Base-by-base conservation (phyloP, 257 asterid species). In the Jacaranda copaia region DNA sequence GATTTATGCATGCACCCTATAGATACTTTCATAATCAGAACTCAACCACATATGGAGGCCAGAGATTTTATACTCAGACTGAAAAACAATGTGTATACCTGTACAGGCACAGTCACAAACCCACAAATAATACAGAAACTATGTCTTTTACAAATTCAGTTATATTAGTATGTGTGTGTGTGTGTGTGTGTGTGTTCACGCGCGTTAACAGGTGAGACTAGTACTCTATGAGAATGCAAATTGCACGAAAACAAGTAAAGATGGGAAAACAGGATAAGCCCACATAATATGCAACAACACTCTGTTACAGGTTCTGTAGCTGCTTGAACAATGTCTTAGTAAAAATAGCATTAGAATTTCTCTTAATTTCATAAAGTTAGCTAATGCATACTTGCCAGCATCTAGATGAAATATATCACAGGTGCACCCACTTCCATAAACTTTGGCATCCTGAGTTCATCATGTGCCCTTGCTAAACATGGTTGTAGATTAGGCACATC, bases 161-260 rank as follows among this genome's bases (percentile, higher is more conserved):
- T 48, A 10, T 3, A 10, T n/a, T n/a, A n/a, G n/a, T n/a, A n/a
- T n/a, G n/a, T 45, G 3, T 42, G 8, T 4, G 46, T 4, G 8
- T 1, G 46, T 0, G 46, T 42, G 32, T 25, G 32, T 25, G 32
- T 25, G 32, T 25, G 32, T 2, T 25, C 32, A 2, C 32, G 32
- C 32, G 1, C 32, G 2, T 25, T 25, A 25, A 25, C 32, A 25
- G 32, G 32, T 25, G 32, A 25, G 32, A 25, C 32, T 25, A 25
- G 19, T 71, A 85, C 85, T 84, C 69, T 67, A 52, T 56, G 73
- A 48, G 55, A 48, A 48, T 10, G 55, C 14, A 48, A 48, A 48
- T 48, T 13, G n/a, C 55, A 48, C 5, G n/a, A 48, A 11, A 48
- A 3, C 55, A 11, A 48, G 55, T 11, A 4, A 48, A 10, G 55